Evolutionary conservation across 2,329 filamentous ascomycete species (phyloP).

Genomic region (Verticillium tricorpus): DNA sequence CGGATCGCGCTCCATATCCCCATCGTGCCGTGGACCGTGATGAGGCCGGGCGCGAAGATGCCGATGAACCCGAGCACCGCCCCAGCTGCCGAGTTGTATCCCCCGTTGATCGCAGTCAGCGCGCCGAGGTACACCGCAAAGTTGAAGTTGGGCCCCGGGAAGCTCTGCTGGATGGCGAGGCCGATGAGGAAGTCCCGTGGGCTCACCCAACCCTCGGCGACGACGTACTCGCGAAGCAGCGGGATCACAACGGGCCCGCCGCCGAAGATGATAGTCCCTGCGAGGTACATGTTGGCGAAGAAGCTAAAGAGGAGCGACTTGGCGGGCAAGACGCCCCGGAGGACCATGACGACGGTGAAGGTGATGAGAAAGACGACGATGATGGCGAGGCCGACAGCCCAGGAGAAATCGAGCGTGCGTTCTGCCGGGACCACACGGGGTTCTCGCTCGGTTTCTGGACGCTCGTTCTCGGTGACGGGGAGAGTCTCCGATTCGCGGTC

Average conservation of each 20-base stretch:
- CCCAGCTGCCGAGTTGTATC: constrained; percentile 35
- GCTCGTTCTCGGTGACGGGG: not conserved
- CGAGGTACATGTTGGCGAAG: constrained; percentile 70
- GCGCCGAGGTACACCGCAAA: constrained; percentile 54
- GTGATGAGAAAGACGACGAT: constrained; percentile 46
- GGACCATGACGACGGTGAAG: constrained; percentile 53
- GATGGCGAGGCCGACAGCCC: constrained; percentile 36
- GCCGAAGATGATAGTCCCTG: constrained; percentile 64
- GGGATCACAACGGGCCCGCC: constrained; percentile 64
- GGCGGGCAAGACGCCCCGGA: constrained; percentile 34
- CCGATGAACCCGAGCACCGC: constrained; percentile 47
- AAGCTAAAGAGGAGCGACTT: constrained; percentile 47
- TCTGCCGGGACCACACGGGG: constrained; percentile 26
- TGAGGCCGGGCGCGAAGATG: constrained; percentile 48
- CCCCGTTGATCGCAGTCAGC: constrained; percentile 37
- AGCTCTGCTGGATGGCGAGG: constrained; percentile 65
- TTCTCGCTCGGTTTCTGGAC: not conserved
- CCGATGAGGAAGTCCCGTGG: constrained; percentile 69
- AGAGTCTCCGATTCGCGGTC: constrained; percentile 2
- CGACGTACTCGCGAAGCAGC: constrained; percentile 57
- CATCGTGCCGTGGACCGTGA: constrained; percentile 45
- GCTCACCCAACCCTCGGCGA: constrained; percentile 65
- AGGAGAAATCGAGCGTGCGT: constrained; percentile 34
- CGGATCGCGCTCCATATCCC: constrained; percentile 51
- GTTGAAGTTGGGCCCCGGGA: constrained; percentile 45